Base-by-base conservation (phyloP, 116 monocot genomes). In the Trichopus zeylanicus region DNA sequence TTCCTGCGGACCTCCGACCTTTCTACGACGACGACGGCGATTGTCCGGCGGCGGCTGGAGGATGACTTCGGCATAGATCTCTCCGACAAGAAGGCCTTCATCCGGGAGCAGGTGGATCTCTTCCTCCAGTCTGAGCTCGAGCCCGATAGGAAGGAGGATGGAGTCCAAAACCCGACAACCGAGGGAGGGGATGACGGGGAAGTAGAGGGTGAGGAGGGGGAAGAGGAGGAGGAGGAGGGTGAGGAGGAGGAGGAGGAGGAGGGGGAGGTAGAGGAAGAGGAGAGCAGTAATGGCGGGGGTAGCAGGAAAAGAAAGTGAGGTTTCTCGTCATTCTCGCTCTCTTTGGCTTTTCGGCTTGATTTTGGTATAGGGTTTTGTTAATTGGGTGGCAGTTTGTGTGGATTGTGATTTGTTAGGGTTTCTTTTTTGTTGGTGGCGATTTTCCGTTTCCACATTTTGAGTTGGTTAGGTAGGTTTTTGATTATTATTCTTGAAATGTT, bases 81-180 rank as follows among this genome's bases (percentile, higher is more conserved):
- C 35, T 75, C 80, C 15, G 68, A 78, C 18, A 82, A 74, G 82
- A 91, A 88, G 79, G 71, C 61, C 20, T 91, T 98, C 73, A 80
- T 98, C 22, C 62, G 91, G 22, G 78, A 91, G 68, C 91, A 98
- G 75, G 73, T 98, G 53, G 85, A 88, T 51, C 64, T 91, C 21
- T 85, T 82, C 66, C 58, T 88, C 4, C 56, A 67, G 63, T 74
- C 65, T 48, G 82, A 75, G 57, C 67, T 81, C 48, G 25, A 54
- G 8, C 37, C 30, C 18, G 51, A 39, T 9, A 18, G 18, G 21
- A 39, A 61, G 37, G 63, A 62, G 32, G n/a, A n/a, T n/a, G 67
- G 69, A 29, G 53, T 30, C 2, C 65, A 55, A 22, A 58, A 54
- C 29, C 53, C 29, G 11, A 46, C 27, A 26, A 67, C 34, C 31